Evolutionary conservation across 2,329 filamentous ascomycete genomes (phyloP).

Genomic region (Fusarium transvaalense): DNA sequence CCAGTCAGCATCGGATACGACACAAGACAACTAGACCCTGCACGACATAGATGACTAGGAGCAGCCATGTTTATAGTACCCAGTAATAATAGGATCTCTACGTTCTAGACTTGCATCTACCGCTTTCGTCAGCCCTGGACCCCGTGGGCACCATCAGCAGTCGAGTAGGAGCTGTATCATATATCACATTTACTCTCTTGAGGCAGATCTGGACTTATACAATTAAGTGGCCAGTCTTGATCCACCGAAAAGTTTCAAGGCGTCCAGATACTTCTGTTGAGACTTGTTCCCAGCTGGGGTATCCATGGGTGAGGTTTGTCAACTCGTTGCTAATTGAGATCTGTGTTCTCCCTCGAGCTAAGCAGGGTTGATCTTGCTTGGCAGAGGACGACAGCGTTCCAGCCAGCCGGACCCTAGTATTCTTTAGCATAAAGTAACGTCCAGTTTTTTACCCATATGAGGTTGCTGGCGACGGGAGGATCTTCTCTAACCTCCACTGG

Average conservation of each 20-base stretch:
- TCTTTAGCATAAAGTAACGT: background rate
- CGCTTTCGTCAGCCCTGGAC: conserved; percentile 1
- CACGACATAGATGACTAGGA: conserved; percentile 7
- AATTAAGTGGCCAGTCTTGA: background rate
- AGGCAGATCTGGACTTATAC: background rate
- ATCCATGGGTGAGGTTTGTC: background rate
- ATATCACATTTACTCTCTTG: background rate
- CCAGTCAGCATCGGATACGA: conserved; percentile 11
- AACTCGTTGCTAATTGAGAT: background rate
- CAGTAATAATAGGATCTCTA: background rate
- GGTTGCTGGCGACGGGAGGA: no score
- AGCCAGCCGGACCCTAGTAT: background rate
- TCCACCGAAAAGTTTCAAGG: background rate
- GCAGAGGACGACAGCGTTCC: background rate
- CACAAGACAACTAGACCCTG: conserved; percentile 13
- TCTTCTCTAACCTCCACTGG: background rate
- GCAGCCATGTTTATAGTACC: background rate
- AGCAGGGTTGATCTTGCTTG: conserved; percentile 18
- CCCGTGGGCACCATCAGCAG: background rate
- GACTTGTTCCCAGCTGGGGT: background rate
- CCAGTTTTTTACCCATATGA: background rate
- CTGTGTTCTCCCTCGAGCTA: conserved; percentile 2
- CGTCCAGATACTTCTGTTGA: background rate
- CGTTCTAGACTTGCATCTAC: background rate
- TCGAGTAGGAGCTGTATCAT: background rate